phyloP scores from a whole-genome alignment of 306 rosid genomes.

The Datisca glomerata region DNA sequence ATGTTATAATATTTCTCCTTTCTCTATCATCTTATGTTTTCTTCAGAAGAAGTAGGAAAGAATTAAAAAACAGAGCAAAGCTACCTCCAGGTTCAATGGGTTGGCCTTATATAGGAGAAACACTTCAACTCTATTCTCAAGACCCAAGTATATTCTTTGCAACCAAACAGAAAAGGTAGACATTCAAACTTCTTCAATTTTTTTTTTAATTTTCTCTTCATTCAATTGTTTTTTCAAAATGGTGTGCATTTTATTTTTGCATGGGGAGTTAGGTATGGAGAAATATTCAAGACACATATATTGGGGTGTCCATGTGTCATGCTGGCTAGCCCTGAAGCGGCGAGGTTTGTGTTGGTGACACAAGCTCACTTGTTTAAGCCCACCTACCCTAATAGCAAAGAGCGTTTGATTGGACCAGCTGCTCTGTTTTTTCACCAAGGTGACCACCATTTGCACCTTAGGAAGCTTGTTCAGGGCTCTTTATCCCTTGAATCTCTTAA shows the following conservation, averaged over 20 bases:
- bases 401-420: slow-evolving; percentile 61
- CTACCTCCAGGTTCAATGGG: slow-evolving; percentile 99
- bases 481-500: slow-evolving; percentile 38
- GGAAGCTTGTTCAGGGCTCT: slow-evolving; percentile 60
- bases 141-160: slow-evolving; percentile 60
- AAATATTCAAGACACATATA: slow-evolving; percentile 80
- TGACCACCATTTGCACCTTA: slow-evolving; percentile 43
- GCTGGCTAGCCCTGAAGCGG: slow-evolving; percentile 84
- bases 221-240: not conserved
- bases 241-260: not conserved
- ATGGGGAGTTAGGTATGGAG: slow-evolving; percentile 47
- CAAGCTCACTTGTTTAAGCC: slow-evolving; percentile 79
- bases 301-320: slow-evolving; percentile 76
- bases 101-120: slow-evolving; percentile 88
- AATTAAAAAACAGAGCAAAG: slow-evolving; percentile 14
- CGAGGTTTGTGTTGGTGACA: slow-evolving; percentile 66
- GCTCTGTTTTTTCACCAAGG: slow-evolving; percentile 85
- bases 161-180: slow-evolving; percentile 59
- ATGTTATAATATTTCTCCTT: slow-evolving; percentile 23
- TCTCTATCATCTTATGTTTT: slow-evolving; percentile 16
- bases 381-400: slow-evolving; percentile 83
- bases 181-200: not conserved
- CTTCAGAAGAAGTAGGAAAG: slow-evolving; percentile 5
- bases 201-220: too few species aligned
- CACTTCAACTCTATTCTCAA: slow-evolving; percentile 69